A percentile compares a stretch with the other conserved stretches of the same genome.
phyloP scores from a whole-genome alignment of 2,329 filamentous ascomycete species.

The Mollisiaceae sp. region DNA sequence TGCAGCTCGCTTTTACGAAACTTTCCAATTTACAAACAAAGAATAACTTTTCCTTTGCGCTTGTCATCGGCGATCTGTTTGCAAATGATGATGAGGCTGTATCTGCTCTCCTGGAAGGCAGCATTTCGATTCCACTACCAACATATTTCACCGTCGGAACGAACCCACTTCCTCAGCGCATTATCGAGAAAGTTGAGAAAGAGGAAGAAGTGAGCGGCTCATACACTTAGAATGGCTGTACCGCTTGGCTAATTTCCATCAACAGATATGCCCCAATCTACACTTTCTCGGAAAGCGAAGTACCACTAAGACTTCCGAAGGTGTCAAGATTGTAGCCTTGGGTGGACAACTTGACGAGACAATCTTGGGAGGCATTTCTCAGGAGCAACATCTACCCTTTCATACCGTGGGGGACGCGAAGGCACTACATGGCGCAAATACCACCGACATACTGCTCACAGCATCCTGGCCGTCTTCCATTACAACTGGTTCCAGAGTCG shows the following conservation, averaged over 20 bases:
- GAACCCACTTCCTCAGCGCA: constrained; percentile 69
- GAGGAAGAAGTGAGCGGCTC: constrained; percentile 61
- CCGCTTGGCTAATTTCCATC: constrained; percentile 20
- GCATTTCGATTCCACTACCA: constrained; percentile 75
- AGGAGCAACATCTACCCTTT: constrained; percentile 76
- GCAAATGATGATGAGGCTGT: constrained; percentile 64
- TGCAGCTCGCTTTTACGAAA: constrained; percentile 79
- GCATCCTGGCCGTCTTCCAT: constrained; percentile 82
- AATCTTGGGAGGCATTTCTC: constrained; percentile 65
- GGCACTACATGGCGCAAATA: constrained; percentile 74
- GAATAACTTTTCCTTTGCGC: constrained; percentile 84
- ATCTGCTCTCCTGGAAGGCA: constrained; percentile 71
- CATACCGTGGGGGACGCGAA: constrained; percentile 81
- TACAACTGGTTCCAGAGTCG: constrained; percentile 68
- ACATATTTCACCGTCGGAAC: constrained; percentile 90
- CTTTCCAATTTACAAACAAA: constrained; percentile 81
- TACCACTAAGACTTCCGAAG: constrained; percentile 87
- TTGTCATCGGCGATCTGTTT: constrained; percentile 87
- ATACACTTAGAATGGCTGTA: background rate
- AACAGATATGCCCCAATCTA: constrained; percentile 83
- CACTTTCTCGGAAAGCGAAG: constrained; percentile 88
- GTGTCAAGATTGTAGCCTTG: constrained; percentile 83
- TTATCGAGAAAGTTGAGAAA: constrained; percentile 75
- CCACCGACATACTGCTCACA: constrained; percentile 86
- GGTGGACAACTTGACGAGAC: constrained; percentile 73